These are phyloP conservation scores for Hypoxylon lenormandii DNA, from an alignment of 495 filamentous ascomycete genomes.

Conservation along the genomic window DNA sequence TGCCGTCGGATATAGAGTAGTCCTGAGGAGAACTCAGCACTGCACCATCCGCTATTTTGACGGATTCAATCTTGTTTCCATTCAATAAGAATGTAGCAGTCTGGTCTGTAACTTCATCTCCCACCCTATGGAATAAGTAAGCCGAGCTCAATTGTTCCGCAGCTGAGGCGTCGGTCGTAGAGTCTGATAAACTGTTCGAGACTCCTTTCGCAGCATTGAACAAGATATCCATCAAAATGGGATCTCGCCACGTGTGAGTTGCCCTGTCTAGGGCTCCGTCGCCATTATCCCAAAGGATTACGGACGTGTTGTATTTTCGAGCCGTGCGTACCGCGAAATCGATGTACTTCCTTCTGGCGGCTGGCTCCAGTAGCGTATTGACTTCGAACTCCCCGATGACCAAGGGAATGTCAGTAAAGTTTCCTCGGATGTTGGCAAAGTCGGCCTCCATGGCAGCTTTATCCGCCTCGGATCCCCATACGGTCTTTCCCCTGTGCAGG, in stretches of 20 bases:
- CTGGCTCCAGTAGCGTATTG: slow-evolving; percentile 60
- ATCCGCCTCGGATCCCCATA: slow-evolving; percentile 65
- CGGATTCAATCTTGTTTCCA: slow-evolving; percentile 64
- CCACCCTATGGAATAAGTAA: slow-evolving; percentile 67
- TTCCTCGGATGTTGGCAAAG: slow-evolving; percentile 63
- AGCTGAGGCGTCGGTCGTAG: slow-evolving; percentile 61
- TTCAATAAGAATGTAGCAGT: slow-evolving; percentile 65
- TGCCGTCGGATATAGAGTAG: slow-evolving; percentile 59
- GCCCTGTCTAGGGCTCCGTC: slow-evolving; percentile 61
- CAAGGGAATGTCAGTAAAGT: slow-evolving; percentile 67
- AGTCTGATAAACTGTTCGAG: slow-evolving; percentile 66
- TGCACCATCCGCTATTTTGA: slow-evolving; percentile 56
- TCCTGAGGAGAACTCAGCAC: slow-evolving; percentile 55
- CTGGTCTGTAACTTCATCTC: slow-evolving; percentile 57
- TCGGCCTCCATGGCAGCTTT: slow-evolving; percentile 64
- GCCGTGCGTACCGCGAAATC: slow-evolving; percentile 66
- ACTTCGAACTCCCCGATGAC: slow-evolving; percentile 72
- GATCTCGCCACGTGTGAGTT: slow-evolving; percentile 64
- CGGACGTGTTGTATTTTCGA: slow-evolving; percentile 59
- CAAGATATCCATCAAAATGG: slow-evolving; percentile 60
- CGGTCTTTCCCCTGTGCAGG: slow-evolving; percentile 67
- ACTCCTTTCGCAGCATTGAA: slow-evolving; percentile 58
- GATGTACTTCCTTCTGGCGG: slow-evolving; percentile 69
- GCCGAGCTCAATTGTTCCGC: slow-evolving; percentile 63
- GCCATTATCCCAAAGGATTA: slow-evolving; percentile 71